Conservation (phyloP, 2,329 filamentous ascomycete species). For the Fusarium verrucosum region DNA sequence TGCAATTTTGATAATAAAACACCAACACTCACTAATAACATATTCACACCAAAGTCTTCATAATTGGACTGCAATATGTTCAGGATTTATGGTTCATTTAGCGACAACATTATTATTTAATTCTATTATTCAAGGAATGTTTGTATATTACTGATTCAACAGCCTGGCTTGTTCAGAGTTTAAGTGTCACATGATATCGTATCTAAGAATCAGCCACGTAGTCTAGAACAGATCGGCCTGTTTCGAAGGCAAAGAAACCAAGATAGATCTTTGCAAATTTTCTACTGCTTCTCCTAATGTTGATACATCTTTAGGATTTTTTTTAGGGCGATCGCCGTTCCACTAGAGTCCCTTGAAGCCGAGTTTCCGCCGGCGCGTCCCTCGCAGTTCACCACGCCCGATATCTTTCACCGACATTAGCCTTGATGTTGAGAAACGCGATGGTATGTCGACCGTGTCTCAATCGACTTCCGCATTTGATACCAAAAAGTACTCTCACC, state of each 20-base stretch:
- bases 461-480: fast-evolving
- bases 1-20: too few relatives aligned
- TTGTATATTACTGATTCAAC: not conserved
- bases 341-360: not conserved
- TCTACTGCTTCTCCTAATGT: not conserved
- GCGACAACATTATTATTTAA: not conserved
- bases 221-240: too few relatives aligned
- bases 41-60: too few relatives aligned
- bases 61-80: too few relatives aligned
- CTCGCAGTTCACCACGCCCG: not conserved
- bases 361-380: not conserved
- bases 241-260: not conserved
- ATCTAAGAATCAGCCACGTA: not conserved
- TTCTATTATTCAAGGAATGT: not conserved
- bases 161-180: not conserved
- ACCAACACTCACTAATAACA: too few relatives aligned
- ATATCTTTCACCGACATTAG: not conserved
- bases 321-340: not conserved
- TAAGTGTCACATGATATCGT: not conserved
- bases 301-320: not conserved
- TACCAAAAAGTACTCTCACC: fast-evolving
- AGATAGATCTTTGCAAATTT: fast-evolving
- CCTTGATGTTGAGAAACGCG: fast-evolving
- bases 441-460: not conserved
- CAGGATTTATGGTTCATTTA: too few relatives aligned